Evolutionary conservation across 768 basidiomycete genomes (phyloP), one percentile per base, ranked within the genome.

Genomic region (Agrocybe chaxingu): DNA sequence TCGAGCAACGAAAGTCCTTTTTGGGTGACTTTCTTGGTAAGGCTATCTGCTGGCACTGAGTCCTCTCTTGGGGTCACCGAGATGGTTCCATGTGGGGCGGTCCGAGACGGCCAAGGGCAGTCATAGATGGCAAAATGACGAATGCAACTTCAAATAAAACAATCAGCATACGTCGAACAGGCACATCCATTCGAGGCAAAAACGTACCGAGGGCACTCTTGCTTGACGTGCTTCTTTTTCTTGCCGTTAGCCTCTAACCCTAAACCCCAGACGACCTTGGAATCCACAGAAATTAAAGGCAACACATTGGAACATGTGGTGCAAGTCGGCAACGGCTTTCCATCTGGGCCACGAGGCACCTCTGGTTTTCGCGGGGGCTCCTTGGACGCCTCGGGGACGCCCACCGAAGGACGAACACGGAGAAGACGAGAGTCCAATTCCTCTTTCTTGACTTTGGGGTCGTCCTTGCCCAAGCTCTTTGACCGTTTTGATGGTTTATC

Each of bases 41-140:
- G 57, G 34, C 64, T 72, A 54, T 80, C 77, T 2, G 68, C 66
- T 9, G 79, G 79, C 11, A 75, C 43, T 10, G 71, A 66, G 34
- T 80, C 75, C 57, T 82, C 80, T 13, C 77, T 73, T 42, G 80
- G 77, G 12, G 77, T 78, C n/a, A 70, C 63, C 54, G 73, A 72
- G 34, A 71, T 58, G 4, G 68, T 61, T 11, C 80, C 78, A 42
- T 77, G 77, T 33, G 74, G 68, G 35, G 78, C 70, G 11, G 80
- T 60, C 47, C 89, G 85, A 43, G 74, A 71, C 16, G 89, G 89
- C 89, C 89, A 92, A 2, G 77, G 66, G 47, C 77, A 72, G 1
- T 75, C 76, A 66, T 91, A 92, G 50, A 92, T 92, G 8, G 85
- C 88, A 58, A 74, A 79, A 65, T 92, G 89, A 13, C 89, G 85